Evolutionary conservation across 495 filamentous ascomycete genomes (phyloP).

Genomic region (Tuber microsphaerosporum): DNA sequence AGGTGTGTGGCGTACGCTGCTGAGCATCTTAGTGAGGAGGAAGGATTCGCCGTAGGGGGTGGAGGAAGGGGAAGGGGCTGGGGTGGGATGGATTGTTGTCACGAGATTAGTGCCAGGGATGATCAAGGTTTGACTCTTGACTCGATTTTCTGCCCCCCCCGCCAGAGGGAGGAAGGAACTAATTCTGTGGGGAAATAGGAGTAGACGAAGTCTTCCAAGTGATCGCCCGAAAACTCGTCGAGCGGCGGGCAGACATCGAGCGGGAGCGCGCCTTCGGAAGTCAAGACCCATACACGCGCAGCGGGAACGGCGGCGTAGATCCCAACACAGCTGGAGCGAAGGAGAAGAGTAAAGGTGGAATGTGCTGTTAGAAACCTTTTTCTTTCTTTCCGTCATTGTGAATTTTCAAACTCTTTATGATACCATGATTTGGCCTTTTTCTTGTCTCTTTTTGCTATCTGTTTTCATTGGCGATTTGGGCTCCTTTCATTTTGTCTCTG

Average conservation of each 20-base stretch:
- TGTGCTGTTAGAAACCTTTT: constrained; percentile 31
- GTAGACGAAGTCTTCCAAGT: constrained; percentile 96
- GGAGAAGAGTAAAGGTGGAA: constrained; percentile 29
- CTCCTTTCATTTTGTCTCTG: background rate
- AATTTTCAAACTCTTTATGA: background rate
- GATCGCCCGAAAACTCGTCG: constrained; percentile 87
- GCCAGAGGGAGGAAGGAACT: background rate
- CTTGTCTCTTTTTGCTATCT: background rate
- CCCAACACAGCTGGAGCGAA: constrained; percentile 21
- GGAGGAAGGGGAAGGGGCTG: constrained; percentile 21
- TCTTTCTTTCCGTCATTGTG: background rate
- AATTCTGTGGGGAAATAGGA: constrained; percentile 40
- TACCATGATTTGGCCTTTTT: constrained; percentile 5
- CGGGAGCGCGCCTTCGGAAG: constrained; percentile 21
- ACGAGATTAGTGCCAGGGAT: constrained; percentile 89
- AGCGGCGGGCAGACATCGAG: constrained; percentile 48
- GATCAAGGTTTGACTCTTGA: constrained; percentile 56
- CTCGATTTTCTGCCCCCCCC: background rate
- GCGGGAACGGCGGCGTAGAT: constrained; percentile 11
- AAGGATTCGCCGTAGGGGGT: constrained; percentile 17
- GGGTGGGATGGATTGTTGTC: constrained; percentile 89
- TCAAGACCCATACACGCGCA: constrained; percentile 3
- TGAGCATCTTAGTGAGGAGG: constrained; percentile 57
- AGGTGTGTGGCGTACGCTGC: constrained; percentile 89
- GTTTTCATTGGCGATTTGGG: background rate